Conservation (phyloP, 2,329 filamentous ascomycete species). For the Apiospora malaysiana region DNA sequence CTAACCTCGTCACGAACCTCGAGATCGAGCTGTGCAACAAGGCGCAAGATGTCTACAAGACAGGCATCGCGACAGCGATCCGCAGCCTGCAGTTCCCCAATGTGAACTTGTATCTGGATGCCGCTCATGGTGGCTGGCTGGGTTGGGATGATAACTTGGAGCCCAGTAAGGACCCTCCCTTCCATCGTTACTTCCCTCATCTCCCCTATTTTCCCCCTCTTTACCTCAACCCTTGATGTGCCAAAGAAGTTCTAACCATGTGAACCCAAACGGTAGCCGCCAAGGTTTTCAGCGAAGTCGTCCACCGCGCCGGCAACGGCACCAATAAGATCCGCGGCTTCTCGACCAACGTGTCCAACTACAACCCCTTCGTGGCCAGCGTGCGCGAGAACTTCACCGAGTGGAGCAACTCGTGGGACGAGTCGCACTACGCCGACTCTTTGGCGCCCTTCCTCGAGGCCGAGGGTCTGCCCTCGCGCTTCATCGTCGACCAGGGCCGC, state of each 20-base stretch:
- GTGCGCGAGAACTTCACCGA: constrained; percentile 30
- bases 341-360: constrained; percentile 64
- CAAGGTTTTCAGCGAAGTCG: constrained; percentile 54
- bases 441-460: constrained; percentile 68
- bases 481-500: constrained; percentile 42
- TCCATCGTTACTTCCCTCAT: no score
- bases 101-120: constrained; percentile 64
- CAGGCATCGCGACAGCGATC: constrained; percentile 58
- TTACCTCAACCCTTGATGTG: not conserved
- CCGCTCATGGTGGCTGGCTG: constrained; percentile 65
- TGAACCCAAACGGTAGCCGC: constrained; percentile 35
- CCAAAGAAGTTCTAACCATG: not conserved
- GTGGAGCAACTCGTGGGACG: constrained; percentile 60
- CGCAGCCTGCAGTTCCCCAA: constrained; percentile 61
- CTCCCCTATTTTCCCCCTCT: not conserved
- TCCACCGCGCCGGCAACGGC: constrained; percentile 58
- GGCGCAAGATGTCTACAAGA: constrained; percentile 54
- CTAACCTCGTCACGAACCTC: constrained; percentile 64
- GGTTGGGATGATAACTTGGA: constrained; percentile 62
- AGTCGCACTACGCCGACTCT: constrained; percentile 64
- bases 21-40: constrained; percentile 55
- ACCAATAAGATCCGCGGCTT: constrained; percentile 58
- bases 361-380: constrained; percentile 49
- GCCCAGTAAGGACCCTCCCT: constrained; percentile 41
- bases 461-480: constrained; percentile 49